Conservation (phyloP, 352 stramenopile genomes). For the Globisporangium radiosum region DNA sequence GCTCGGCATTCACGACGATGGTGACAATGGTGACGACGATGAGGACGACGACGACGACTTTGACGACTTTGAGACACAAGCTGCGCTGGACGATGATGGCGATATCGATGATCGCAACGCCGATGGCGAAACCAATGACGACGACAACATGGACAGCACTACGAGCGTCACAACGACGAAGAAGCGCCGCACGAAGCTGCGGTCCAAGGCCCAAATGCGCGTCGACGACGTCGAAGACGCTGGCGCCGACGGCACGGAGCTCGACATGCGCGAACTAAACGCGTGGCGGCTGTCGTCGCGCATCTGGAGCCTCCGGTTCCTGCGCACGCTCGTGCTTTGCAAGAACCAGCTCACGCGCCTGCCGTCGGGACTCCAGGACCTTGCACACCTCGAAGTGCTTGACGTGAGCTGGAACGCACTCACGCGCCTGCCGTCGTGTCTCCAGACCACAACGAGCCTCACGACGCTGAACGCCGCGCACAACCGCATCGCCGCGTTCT, state of each 20-base stretch:
- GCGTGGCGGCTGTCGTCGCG: slow-evolving; percentile 50
- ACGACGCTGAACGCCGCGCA: slow-evolving; percentile 35
- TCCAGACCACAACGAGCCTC: slow-evolving; percentile 55
- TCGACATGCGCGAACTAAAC: slow-evolving; percentile 51
- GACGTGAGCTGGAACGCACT: slow-evolving; percentile 59
- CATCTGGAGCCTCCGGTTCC: slow-evolving; percentile 59
- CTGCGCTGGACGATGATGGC: slow-evolving; percentile 15
- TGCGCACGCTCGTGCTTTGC: slow-evolving; percentile 34
- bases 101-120: background rate
- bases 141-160: slow-evolving; percentile 1
- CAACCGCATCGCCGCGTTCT: slow-evolving; percentile 58
- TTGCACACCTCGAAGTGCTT: slow-evolving; percentile 42
- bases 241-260: slow-evolving; percentile 10
- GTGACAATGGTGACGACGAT: slow-evolving; percentile 10
- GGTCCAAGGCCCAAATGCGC: slow-evolving; percentile 48
- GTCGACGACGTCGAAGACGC: slow-evolving; percentile 49
- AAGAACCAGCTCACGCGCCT: slow-evolving; percentile 52
- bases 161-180: background rate
- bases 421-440: slow-evolving; percentile 47
- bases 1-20: slow-evolving; percentile 21
- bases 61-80: background rate
- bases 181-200: slow-evolving; percentile 25
- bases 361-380: slow-evolving; percentile 67
- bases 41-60: slow-evolving; percentile 6
- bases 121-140: slow-evolving; percentile 8